Percentiles rank a stretch among this genome's conserved stretches.
Conservation (phyloP, 2,329 filamentous ascomycete species). For the Rhinocladiella similis region DNA sequence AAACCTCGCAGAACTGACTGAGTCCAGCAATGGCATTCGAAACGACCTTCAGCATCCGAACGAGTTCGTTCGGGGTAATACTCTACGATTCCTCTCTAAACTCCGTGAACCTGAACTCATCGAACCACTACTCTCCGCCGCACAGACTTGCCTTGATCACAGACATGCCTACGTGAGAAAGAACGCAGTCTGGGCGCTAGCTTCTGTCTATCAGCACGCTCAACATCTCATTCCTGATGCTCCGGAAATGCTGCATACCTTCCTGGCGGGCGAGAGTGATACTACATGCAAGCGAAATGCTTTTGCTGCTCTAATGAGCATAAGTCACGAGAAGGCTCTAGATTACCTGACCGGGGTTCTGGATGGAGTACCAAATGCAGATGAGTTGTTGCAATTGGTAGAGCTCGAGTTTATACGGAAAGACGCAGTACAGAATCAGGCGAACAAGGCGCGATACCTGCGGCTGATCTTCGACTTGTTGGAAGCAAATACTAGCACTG, state of each 20-base stretch:
- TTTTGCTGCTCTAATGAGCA: conserved; percentile 84
- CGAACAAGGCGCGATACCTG: conserved; percentile 94
- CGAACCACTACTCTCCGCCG: conserved; percentile 90
- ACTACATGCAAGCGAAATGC: conserved; percentile 97
- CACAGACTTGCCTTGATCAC: conserved; percentile 89
- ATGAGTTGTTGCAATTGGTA: conserved; percentile 88
- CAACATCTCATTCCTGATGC: conserved; percentile 93
- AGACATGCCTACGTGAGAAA: conserved; percentile 97
- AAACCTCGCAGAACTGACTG: conserved; percentile 1
- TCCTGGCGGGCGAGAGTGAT: conserved; percentile 88
- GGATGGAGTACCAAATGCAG: conserved; percentile 89
- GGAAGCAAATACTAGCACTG: conserved; percentile 88
- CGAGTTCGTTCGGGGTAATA: conserved; percentile 97
- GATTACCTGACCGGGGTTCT: conserved; percentile 86
- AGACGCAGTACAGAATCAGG: conserved; percentile 89
- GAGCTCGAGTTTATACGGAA: conserved; percentile 97
- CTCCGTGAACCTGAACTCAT: conserved; percentile 93
- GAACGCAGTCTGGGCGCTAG: conserved; percentile 92
- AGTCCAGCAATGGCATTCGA: conserved; percentile 84
- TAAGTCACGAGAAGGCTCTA: conserved; percentile 90
- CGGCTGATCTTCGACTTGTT: conserved; percentile 94
- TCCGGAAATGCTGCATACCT: conserved; percentile 83
- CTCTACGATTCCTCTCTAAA: conserved; percentile 96
- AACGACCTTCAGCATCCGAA: conserved; percentile 97
- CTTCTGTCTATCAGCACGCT: conserved; percentile 88